Base-by-base conservation (phyloP, 140 eudicot genomes). In the Anethum foeniculum region DNA sequence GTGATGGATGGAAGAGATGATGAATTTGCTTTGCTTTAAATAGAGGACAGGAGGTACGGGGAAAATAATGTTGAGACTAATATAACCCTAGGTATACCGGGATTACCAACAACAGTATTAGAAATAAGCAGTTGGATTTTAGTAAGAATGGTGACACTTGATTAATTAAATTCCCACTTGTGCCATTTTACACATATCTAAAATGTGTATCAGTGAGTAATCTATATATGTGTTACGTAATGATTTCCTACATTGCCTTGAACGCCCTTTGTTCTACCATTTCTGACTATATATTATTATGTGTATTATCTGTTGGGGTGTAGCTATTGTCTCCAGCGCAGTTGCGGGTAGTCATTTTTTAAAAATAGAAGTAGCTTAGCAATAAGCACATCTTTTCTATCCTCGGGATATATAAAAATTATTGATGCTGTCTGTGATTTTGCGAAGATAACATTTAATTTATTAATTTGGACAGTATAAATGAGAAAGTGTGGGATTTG, bases 11-110 rank as follows among this genome's bases (percentile, higher is more conserved):
- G 67, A 81, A 81, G 47, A 47, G 76, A 34, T 30, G 80, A 21
- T 1, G 71, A 9, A 51, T 62, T 38, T 67, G 80, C 72, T 62
- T 38, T 67, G 80, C 72, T 80, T 69, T 27, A 76, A 47, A 65
- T 62, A 43, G 81, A 73, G 75, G 69, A 82, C 71, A 47, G 75
- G 41, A 41, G 6, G 46, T 41, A 41, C 46, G 9, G 46, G 46
- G 46, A 75, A 47, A 78, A 79, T 13, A 13, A 12, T 47, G 15
- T 47, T 2, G 68, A 80, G 81, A 83, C 76, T 52, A 32, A 69
- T 34, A 34, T 75, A 83, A 16, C 80, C 85, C 75, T 74, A 77
- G 86, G 74, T n/a, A 82, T 60, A 81, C 84, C 85, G 81, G 65
- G 47, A 23, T 18, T 79, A 78, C 80, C 84, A 67, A 80, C 86